Evolutionary conservation across 2,329 filamentous ascomycete genomes (phyloP), one percentile per base, ranked within the genome.

Genomic region (Nemania sp.): DNA sequence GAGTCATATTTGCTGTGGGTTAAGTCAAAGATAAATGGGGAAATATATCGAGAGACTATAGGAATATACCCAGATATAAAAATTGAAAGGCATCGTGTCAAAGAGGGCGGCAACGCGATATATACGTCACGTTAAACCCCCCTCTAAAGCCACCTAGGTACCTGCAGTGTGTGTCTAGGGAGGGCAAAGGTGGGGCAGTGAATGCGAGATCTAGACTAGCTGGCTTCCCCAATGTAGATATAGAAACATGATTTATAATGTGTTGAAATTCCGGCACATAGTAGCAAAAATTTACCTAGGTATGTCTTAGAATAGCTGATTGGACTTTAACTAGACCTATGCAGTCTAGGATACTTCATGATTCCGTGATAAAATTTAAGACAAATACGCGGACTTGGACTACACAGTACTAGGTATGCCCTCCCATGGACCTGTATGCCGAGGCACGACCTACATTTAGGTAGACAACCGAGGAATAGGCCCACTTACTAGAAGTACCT

Each of bases 1-100:
- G 79, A 51, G 78, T 74, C 83, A 85, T 85, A 53, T 32, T 68
- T 77, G 73, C 49, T 63, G 63, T 20, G 15, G 7, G 7, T 11
- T 55, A 5, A 18, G 24, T 41, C 29, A 32, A 29, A 41, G 18
- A 27, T 15, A 26, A 26, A 38, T 47, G 13, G 13, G 13, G 24
- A 15, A 49, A 7, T 35, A 15, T 18, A 18, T 15, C 38, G 15
- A 27, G 10, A 57, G 49, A 13, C 35, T 10, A 3, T 41, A 41
- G 7, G 27, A 24, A 47, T 47, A 47, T 22, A n/a, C n/a, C n/a
- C n/a, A n/a, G n/a, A n/a, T n/a, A 22, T 20, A 20, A 22, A 22
- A 47, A 20, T 20, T 22, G 43, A 47, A 3, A 3, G 15, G 35
- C 32, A 5, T 5, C 32, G 43, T 43, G 41, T 2, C 29, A 45